phyloP scores from a whole-genome alignment of 2,329 filamentous ascomycete species.

The Fusarium euwallaceae region DNA sequence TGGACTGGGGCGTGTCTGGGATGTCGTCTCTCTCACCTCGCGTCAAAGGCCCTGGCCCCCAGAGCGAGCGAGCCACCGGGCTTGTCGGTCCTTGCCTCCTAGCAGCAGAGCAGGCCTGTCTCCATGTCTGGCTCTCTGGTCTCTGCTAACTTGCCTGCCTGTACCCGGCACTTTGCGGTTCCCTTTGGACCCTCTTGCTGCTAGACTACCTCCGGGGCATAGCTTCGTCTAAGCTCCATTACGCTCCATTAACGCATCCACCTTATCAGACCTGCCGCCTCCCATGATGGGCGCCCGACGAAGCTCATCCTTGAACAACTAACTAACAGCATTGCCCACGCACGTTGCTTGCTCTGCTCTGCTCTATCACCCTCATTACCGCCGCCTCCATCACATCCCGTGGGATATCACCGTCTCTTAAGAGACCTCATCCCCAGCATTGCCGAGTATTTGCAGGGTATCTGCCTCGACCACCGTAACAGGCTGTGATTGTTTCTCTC shows the following conservation, averaged over 20 bases:
- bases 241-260: constrained; percentile 40
- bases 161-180: constrained; percentile 47
- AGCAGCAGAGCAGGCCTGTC: constrained; percentile 1
- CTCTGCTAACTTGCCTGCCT: constrained; percentile 35
- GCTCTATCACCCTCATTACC: constrained; percentile 13
- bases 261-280: constrained; percentile 41
- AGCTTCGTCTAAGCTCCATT: constrained; percentile 46
- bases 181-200: constrained; percentile 38
- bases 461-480: constrained; percentile 41
- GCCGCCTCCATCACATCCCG: constrained; percentile 7
- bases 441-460: constrained; percentile 40
- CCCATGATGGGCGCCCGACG: constrained; percentile 36
- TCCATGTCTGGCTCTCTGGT: constrained; percentile 13
- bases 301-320: constrained; percentile 33
- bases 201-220: constrained; percentile 43
- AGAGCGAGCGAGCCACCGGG: constrained; percentile 21
- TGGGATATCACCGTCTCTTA: constrained; percentile 40
- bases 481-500: constrained; percentile 44
- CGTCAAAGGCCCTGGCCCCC: constrained; percentile 40
- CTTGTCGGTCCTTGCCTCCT: constrained; percentile 38
- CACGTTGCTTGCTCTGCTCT: constrained; percentile 13
- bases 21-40: constrained; percentile 44
- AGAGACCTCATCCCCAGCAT: constrained; percentile 35
- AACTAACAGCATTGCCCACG: constrained; percentile 19
- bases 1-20: constrained; percentile 46